phyloP scores from a whole-genome alignment of 129 eudicot genomes.

The Artemisia argyi region DNA sequence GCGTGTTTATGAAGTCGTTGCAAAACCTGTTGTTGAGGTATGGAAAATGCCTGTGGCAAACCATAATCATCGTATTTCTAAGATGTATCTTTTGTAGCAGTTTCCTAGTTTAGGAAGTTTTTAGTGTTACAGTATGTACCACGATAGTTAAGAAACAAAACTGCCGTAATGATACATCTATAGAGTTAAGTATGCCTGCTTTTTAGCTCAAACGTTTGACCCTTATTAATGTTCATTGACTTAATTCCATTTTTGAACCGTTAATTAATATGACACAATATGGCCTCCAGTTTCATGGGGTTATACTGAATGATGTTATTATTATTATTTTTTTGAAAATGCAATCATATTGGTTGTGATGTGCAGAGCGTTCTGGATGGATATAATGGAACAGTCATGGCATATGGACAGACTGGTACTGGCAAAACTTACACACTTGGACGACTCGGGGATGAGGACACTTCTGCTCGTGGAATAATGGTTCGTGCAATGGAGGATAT shows the following conservation, averaged over 20 bases:
- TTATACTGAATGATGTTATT: no score
- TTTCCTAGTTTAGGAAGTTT: no score
- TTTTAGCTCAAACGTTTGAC: no score
- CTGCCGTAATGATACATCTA: no score
- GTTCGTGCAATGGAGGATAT: slow-evolving; percentile 98
- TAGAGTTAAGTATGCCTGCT: no score
- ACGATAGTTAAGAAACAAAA: no score
- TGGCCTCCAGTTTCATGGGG: no score
- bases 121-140: no score
- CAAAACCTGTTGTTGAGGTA: slow-evolving; percentile 98
- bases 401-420: slow-evolving; percentile 97
- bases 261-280: no score
- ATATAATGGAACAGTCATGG: slow-evolving; percentile 96
- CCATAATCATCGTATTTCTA: no score
- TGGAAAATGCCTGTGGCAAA: background rate
- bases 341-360: slow-evolving; percentile 3
- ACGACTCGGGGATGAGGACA: slow-evolving; percentile 86
- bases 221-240: no score
- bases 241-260: background rate
- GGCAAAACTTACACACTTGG: slow-evolving; percentile 97
- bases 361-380: slow-evolving; percentile 94
- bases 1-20: slow-evolving; percentile 97
- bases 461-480: slow-evolving; percentile 96
- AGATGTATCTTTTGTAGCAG: no score
- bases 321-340: background rate